phyloP scores from a whole-genome alignment of 2,329 filamentous ascomycete species.

The Aspergillus viridinutans region DNA sequence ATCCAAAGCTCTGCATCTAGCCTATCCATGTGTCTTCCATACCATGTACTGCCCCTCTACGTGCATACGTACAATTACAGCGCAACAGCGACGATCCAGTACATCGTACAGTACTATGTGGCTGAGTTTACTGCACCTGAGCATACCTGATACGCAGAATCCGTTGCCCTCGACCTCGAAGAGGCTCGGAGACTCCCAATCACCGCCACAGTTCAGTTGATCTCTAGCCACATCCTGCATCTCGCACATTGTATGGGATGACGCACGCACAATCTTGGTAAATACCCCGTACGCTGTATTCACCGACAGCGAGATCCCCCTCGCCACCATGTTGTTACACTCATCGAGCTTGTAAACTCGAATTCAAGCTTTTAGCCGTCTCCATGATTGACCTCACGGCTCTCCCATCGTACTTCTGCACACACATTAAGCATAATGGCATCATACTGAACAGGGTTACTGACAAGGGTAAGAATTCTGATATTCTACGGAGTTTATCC shows the following conservation, averaged over 20 bases:
- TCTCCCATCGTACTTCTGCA: not conserved
- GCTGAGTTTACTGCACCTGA: not conserved
- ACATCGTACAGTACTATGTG: not conserved
- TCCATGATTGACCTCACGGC: not conserved
- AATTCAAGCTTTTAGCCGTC: not conserved
- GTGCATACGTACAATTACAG: not conserved
- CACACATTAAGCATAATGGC: not conserved
- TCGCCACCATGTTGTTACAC: not conserved
- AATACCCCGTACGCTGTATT: not conserved
- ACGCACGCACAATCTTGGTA: not conserved
- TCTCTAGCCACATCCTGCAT: not conserved
- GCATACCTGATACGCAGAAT: not conserved
- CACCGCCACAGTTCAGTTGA: slow-evolving; percentile 3
- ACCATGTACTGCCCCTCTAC: not conserved
- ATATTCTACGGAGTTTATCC: not conserved
- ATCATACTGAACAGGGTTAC: not conserved
- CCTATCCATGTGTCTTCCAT: not conserved
- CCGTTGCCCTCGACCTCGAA: not conserved
- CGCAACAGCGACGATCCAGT: not conserved
- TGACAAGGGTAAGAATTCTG: not conserved
- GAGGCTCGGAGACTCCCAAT: slow-evolving; percentile 5
- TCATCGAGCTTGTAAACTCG: not conserved
- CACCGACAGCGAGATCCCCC: not conserved
- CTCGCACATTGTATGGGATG: too few relatives aligned
- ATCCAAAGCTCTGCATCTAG: not conserved